phyloP scores from a whole-genome alignment of 2,329 filamentous ascomycete species.

The Ceratocystis cacaofunesta region DNA sequence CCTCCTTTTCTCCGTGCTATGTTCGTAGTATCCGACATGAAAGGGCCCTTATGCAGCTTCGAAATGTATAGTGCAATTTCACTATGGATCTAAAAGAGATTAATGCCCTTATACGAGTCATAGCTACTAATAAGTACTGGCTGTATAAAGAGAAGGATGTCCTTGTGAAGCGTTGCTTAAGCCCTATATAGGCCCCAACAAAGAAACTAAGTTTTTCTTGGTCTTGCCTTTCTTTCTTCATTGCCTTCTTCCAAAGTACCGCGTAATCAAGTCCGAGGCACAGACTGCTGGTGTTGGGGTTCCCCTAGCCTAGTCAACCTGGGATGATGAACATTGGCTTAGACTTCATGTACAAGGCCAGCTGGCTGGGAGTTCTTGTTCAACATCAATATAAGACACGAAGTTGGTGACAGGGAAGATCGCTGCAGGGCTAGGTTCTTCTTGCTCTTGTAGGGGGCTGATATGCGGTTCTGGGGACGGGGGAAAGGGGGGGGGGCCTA shows the following conservation, averaged over 20 bases:
- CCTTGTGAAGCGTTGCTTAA: too few relatives aligned
- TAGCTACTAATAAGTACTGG: neutral
- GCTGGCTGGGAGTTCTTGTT: too few relatives aligned
- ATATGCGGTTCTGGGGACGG: too few relatives aligned
- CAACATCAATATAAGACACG: too few relatives aligned
- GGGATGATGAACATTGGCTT: too few relatives aligned
- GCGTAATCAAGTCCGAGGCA: neutral
- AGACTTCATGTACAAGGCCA: too few relatives aligned
- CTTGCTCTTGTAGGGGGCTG: too few relatives aligned
- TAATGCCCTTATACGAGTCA: neutral
- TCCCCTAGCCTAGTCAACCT: too few relatives aligned
- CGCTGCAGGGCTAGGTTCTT: too few relatives aligned
- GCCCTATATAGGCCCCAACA: neutral
- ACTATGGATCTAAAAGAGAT: neutral
- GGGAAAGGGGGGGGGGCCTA: too few relatives aligned
- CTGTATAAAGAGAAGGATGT: neutral
- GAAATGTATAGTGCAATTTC: neutral
- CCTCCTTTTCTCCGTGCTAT: too few relatives aligned
- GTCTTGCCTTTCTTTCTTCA: neutral
- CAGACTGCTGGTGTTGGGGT: neutral
- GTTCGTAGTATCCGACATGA: neutral
- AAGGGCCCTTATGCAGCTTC: neutral
- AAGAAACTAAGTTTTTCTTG: neutral
- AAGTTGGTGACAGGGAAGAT: too few relatives aligned
- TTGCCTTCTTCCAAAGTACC: neutral